Base-by-base conservation (phyloP, 1,284 basidiomycete species). In the Pisolithus thermaeus region DNA sequence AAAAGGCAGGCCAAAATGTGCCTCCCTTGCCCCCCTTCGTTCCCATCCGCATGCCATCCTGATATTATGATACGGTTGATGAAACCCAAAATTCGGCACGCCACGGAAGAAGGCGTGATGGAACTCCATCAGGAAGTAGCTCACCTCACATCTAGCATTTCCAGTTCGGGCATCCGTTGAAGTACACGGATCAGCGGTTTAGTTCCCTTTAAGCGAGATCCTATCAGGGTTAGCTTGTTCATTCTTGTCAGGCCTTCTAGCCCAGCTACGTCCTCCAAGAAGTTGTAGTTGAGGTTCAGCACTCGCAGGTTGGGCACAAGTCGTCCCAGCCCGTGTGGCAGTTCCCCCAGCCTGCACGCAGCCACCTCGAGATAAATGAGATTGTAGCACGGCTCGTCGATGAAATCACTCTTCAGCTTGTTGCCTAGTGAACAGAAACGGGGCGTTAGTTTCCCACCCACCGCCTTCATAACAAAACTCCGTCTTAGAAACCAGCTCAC, bases 201-300 rank as follows among this genome's bases (percentile, higher is more conserved):
- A 37, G 83, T 83, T 37, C 75, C 74, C 66, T 82, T 82, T 61
- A 97, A 68, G 58, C 93, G 78, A 59, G 86, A 88, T 48, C 92
- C 94, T 61, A 97, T 88, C 52, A 92, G 79, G 47, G 83, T 91
- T 59, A 97, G 70, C 74, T 91, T 93, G 59, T 81, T 80, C 67
- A 97, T 70, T 61, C 89, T 74, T 52, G 70, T 75, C 55, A 97
- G 75, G n/a, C 89, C 90, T 43, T 77, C 77, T 52, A 97, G 71
- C 40, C 74, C 71, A 52, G 79, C 73, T 52, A 80, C 78, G 57
- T 93, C 83, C 70, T 79, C 81, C 60, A 97, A 65, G 70, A 94
- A 96, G 69, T 97, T 97, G 76, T 95, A 95, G 75, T 97, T 96
- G 58, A 96, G 79, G 73, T 98, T 98, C 65, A 99, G 76, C 54